phyloP scores from a whole-genome alignment of 306 rosid genomes.

The Gastrolobium bilobum region DNA sequence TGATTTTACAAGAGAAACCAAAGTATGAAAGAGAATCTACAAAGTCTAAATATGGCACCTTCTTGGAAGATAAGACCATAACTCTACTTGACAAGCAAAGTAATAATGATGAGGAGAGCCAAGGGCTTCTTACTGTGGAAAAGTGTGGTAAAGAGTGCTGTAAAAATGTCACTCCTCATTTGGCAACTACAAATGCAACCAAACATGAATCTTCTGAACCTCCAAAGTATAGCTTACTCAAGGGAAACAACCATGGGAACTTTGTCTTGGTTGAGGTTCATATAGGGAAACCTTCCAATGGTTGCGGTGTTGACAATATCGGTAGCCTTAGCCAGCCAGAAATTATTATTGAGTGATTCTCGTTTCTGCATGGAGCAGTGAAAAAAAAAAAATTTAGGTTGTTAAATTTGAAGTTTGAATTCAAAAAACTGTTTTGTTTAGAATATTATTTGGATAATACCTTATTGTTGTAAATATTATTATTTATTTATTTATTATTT shows the following conservation, averaged over 20 bases:
- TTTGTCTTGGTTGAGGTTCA: slow-evolving; percentile 44
- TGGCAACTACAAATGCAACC: slow-evolving; percentile 37
- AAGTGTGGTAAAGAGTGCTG: slow-evolving; percentile 55
- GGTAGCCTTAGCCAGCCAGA: slow-evolving; percentile 23
- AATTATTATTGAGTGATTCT: slow-evolving; percentile 47
- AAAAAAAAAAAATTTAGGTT: neutral
- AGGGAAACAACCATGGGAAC: slow-evolving; percentile 31
- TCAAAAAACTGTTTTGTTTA: no score
- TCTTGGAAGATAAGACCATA: slow-evolving; percentile 34
- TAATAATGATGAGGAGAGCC: slow-evolving; percentile 18
- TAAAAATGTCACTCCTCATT: slow-evolving; percentile 43
- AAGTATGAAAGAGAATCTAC: slow-evolving; percentile 25
- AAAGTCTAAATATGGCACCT: slow-evolving; percentile 35
- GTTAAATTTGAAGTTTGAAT: no score
- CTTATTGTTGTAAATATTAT: no score
- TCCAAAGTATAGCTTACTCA: slow-evolving; percentile 38
- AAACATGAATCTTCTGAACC: slow-evolving; percentile 27
- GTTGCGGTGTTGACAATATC: neutral
- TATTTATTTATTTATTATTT: no score
- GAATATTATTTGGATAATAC: no score
- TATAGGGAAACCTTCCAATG: slow-evolving; percentile 47
- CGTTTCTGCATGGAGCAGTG: neutral
- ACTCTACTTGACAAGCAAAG: slow-evolving; percentile 46
- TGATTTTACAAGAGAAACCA: slow-evolving; percentile 56
- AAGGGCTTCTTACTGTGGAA: slow-evolving; percentile 29